Evolutionary conservation across 108 stramenopile species (phyloP), one percentile per base, ranked within the genome.

Genomic region (Nitzschia putrida): DNA sequence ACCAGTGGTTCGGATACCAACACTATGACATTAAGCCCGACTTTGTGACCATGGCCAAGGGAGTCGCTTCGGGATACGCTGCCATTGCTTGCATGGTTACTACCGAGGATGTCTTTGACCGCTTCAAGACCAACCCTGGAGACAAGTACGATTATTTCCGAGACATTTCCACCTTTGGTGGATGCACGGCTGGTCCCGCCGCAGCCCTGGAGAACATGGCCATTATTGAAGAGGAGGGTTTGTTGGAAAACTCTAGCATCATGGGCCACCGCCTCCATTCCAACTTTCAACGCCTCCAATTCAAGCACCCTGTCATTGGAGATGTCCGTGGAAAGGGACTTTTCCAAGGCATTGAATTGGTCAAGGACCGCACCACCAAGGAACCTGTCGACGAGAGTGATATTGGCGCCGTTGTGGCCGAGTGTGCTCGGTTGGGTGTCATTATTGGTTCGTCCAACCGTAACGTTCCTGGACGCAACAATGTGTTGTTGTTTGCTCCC

Each of bases 91-190:
- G 93, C 20, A 94, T 97, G 26, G 79, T 97, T 39, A 89, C 83
- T 11, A 87, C 83, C 11, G 73, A 79, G 9, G 76, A 72, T 29
- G 73, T 98, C 24, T 86, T 93, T 8, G 78, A 89, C 41, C 76
- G 83, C n/a, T 97, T 98, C 80, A 83, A 90, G 53, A 58, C 52
- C 4, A 68, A 82, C 24, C 96, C 94, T 23, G 88, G 95, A 37
- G 95, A 96, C 72, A 95, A 95, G 64, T 97, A 97, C 83, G 97
- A 97, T 80, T 57, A 44, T 7, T 65, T 83, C 24, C 96, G 95
- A 26, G 90, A 79, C 96, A 96, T 71, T 98, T 98, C 84, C 76
- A 98, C 98, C 9, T 98, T 95, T 83, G 98, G 93, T 13, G 97
- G 92, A 8, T 92, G 86, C 53, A 89, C 95, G 10, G 95, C 93